These are phyloP conservation scores for Aegilops bicornis DNA, from an alignment of 176 grass and related monocot species.

Conservation along the genomic window DNA sequence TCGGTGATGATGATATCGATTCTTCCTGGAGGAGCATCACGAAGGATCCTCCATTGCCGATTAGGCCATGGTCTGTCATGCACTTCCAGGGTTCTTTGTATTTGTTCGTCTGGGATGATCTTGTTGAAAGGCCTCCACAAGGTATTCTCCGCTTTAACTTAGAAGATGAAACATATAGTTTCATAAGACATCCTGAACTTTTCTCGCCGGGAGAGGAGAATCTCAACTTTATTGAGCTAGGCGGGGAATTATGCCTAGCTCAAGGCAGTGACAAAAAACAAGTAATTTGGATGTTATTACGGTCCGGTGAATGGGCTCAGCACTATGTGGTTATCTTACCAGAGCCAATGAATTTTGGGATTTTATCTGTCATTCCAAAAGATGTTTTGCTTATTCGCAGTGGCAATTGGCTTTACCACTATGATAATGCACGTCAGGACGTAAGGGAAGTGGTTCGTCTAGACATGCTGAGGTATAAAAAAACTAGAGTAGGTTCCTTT, in stretches of 20 bases:
- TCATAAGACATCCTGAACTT: not conserved
- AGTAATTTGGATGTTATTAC: not conserved
- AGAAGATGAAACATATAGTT: not conserved
- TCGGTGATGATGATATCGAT: not conserved
- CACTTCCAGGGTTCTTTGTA: too few species aligned
- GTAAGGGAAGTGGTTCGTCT: not conserved
- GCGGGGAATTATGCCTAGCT: not conserved
- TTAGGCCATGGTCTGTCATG: not conserved
- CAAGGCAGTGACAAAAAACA: not conserved
- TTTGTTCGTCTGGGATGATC: too few species aligned
- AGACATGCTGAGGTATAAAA: not conserved
- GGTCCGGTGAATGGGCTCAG: not conserved
- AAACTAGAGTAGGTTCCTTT: not conserved
- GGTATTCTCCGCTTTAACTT: not conserved
- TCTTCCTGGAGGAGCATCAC: not conserved
- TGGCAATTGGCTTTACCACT: not conserved
- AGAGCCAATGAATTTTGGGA: not conserved
- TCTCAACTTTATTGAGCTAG: not conserved
- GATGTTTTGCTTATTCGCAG: not conserved
- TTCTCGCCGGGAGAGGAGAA: not conserved
- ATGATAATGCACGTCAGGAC: not conserved
- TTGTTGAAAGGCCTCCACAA: not conserved
- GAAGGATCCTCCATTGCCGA: not conserved
- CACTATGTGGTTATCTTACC: not conserved
- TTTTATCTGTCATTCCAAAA: not conserved